Evolutionary conservation across 441 rosid species (phyloP), one percentile per base, ranked within the genome.

Genomic region (Corymbia citriodora): DNA sequence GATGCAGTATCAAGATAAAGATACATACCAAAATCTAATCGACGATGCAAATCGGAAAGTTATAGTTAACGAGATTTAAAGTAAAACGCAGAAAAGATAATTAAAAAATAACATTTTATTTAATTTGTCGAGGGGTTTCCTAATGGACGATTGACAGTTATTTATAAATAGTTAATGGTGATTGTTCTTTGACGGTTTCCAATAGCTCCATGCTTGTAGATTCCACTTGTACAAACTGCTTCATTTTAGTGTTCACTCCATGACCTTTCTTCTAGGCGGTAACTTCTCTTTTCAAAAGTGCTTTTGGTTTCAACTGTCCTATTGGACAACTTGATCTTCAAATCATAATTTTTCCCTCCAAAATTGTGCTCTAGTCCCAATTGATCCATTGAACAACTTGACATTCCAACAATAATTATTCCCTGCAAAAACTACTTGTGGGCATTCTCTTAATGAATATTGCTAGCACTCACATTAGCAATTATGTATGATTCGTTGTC

Each of bases 11-110:
- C 14, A 5, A 3, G 5, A 59, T 25, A 59, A 59, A 25, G 7
- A 25, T 59, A 59, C n/a, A 23, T 59, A 29, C 25, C 25, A 5
- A 6, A 59, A 59, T 59, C 65, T 10, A 0, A 25, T 59, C 9
- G 25, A 25, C 0, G 1, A 25, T 59, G n/a, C 3, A 0, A 10
- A 59, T 59, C 5, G 1, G 2, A 2, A 59, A 59, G 65, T 59
- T 59, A 59, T 0, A 25, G 14, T 59, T 10, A 4, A 59, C 3
- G 14, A 59, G 25, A 59, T 25, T 59, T 59, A 10, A 59, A 59
- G 65, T 25, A 11, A 6, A 59, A 59, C 2, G 2, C 0, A 0
- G 27, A 11, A 25, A 59, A 10, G 11, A 59, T 59, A 59, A 25
- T 59, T 59, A 59, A 59, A 59, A 25, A 14, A 59, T 57, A 57